phyloP scores from a whole-genome alignment of 306 rosid species.

The Medicago truncatula region MtrunA17r5.0-ANR NC_053045.1:30730001-30730500 shows the following conservation, averaged over 20 bases:
- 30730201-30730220: conserved; percentile 55
- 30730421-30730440: conserved; percentile 98
- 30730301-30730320: conserved; percentile 38
- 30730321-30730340: conserved; percentile 21
- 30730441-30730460: conserved; percentile 31
- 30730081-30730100: conserved; percentile 64
- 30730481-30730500: neutral
- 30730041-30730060: conserved; percentile 90
- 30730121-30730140: conserved; percentile 71
- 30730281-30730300: conserved; percentile 50
- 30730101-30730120: conserved; percentile 85
- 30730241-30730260: conserved; percentile 92
- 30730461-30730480: conserved; percentile 13
- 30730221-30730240: conserved; percentile 78
- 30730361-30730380: conserved; percentile 91
- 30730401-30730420: conserved; percentile 91
- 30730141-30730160: conserved; percentile 78
- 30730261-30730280: conserved; percentile 93
- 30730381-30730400: conserved; percentile 88
- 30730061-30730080: conserved; percentile 91
- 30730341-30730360: conserved; percentile 80
- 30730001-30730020: conserved; percentile 58
- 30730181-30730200: conserved; percentile 61
- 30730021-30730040: conserved; percentile 63
- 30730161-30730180: conserved; percentile 77